These are phyloP conservation scores for Debaryomyces subglobosus DNA, from an alignment of 1,139 yeast genomes.

Conservation along the genomic window DNA sequence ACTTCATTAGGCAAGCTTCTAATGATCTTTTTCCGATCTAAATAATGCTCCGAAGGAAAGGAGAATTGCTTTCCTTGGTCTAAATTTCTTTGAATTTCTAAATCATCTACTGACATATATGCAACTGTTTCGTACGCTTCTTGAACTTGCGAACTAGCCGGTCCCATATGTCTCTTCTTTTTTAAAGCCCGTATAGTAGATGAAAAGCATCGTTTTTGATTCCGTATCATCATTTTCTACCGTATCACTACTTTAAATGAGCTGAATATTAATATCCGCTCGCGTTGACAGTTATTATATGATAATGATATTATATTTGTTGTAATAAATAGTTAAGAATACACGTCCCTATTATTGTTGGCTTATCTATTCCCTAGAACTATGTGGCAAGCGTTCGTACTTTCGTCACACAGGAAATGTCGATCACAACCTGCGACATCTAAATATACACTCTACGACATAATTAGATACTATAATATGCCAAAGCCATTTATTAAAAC, in stretches of 20 bases:
- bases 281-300: neutral
- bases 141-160: conserved; percentile 15
- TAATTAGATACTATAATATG: neutral
- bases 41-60: conserved; percentile 38
- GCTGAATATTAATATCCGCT: neutral
- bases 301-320: neutral
- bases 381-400: neutral
- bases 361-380: neutral
- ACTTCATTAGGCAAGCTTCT: conserved; percentile 42
- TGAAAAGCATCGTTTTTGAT: conserved; percentile 12
- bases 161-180: conserved; percentile 8
- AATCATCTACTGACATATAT: conserved; percentile 44
- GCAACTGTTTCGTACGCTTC: conserved; percentile 35
- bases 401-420: neutral
- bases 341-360: neutral
- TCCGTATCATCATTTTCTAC: conserved; percentile 6
- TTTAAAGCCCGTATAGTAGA: conserved; percentile 2
- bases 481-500: conserved; percentile 2
- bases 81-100: conserved; percentile 39
- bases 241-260: neutral
- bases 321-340: neutral
- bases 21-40: conserved; percentile 39
- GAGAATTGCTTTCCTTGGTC: conserved; percentile 42
- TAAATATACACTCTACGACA: neutral
- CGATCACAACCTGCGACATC: neutral